A percentile compares a stretch with the other conserved stretches of the same genome.
phyloP scores from a whole-genome alignment of 2,329 filamentous ascomycete species.

The Fusarium pseudonygamai region DNA sequence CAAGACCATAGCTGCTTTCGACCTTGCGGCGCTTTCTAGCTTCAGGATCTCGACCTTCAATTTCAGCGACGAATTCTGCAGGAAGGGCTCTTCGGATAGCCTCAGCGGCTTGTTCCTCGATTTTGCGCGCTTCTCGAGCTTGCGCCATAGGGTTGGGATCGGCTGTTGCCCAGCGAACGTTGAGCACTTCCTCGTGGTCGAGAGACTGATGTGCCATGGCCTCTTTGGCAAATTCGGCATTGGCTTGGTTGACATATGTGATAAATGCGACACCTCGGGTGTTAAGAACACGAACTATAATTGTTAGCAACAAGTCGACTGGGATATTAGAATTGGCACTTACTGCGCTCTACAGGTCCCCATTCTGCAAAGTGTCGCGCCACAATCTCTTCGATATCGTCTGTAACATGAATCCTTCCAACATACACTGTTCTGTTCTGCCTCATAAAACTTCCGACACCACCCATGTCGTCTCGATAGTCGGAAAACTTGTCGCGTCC shows the following conservation, averaged over 20 bases:
- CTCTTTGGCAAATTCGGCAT: constrained; percentile 90
- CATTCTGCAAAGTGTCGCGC: constrained; percentile 96
- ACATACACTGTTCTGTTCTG: constrained; percentile 95
- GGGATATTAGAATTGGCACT: constrained; percentile 23
- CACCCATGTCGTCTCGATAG: constrained; percentile 97
- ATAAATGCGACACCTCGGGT: constrained; percentile 92
- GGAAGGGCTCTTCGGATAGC: constrained; percentile 89
- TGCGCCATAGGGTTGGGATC: constrained; percentile 96
- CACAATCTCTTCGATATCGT: constrained; percentile 97
- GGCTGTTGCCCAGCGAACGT: constrained; percentile 96
- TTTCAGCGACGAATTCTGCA: constrained; percentile 89
- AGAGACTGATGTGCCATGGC: constrained; percentile 95
- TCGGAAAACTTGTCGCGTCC: constrained; percentile 86
- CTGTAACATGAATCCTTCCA: constrained; percentile 91
- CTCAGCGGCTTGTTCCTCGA: constrained; percentile 97
- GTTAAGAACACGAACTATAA: constrained; percentile 78
- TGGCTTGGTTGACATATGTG: constrained; percentile 91
- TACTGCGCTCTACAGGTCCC: constrained; percentile 86
- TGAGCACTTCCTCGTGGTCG: constrained; percentile 91
- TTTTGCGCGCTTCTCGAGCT: constrained; percentile 84
- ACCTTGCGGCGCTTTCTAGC: constrained; percentile 89
- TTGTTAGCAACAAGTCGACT: constrained; percentile 15
- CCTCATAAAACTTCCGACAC: constrained; percentile 91
- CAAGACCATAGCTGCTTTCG: constrained; percentile 86
- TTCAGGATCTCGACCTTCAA: constrained; percentile 90